Conservation (phyloP, 208 protist genomes). For the Histomonas meleagridis region DNA sequence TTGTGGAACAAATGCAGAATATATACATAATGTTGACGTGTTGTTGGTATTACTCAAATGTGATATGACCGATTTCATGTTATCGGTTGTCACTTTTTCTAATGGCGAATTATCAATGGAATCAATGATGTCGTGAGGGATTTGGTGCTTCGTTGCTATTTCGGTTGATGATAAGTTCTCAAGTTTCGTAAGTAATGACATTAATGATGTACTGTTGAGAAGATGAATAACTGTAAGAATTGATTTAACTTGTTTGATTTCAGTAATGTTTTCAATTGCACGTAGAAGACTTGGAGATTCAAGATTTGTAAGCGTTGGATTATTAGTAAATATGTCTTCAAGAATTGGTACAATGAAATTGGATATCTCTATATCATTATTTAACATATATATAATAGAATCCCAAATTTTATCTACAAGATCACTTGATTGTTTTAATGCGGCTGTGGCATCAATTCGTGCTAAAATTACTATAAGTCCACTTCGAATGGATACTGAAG, state of each 20-base stretch:
- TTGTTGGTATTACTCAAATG: not conserved
- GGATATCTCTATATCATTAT: not conserved
- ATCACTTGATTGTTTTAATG: not conserved
- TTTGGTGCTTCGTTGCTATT: not conserved
- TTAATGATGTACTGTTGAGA: not conserved
- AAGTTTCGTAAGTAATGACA: not conserved
- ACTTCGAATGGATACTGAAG: not conserved
- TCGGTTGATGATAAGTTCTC: not conserved
- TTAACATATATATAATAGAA: not conserved
- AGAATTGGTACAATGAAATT: not conserved
- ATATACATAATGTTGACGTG: not conserved
- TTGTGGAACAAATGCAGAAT: not conserved
- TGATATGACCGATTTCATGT: not conserved
- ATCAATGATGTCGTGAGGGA: not conserved
- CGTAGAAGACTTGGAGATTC: not conserved
- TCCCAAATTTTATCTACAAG: not conserved
- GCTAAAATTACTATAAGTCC: not conserved
- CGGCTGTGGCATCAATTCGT: not conserved
- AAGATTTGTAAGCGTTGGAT: not conserved
- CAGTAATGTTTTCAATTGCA: not conserved
- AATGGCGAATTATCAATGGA: not conserved
- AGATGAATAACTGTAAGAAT: not conserved
- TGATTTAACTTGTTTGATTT: not conserved
- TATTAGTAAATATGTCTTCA: not conserved
- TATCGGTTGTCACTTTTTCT: not conserved